Percentiles rank a stretch among this genome's conserved stretches.
Conservation (phyloP, 306 rosid genomes). For the Senna tora region DNA sequence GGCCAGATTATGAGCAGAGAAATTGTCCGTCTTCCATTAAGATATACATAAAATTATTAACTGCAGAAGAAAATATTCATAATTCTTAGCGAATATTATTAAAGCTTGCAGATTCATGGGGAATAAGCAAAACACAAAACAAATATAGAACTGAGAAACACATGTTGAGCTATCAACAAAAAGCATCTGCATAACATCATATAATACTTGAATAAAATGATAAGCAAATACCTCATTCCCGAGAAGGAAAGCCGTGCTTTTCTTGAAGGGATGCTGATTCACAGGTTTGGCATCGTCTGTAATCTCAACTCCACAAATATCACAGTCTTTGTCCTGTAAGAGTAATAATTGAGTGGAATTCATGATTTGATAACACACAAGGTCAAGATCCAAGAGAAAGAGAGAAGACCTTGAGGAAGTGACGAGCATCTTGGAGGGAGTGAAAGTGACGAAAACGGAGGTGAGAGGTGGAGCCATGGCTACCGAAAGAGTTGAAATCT, state of each 20-base stretch:
- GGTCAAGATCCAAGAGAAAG: neutral
- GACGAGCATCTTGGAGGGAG: conserved; percentile 75
- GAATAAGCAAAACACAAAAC: neutral
- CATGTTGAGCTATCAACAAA: neutral
- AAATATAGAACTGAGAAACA: neutral
- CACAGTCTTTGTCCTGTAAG: conserved; percentile 69
- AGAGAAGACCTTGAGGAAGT: conserved; percentile 59
- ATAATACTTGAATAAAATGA: neutral
- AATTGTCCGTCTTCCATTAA: neutral
- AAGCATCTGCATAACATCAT: neutral
- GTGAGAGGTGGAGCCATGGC: conserved; percentile 90
- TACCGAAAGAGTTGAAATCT: conserved; percentile 88
- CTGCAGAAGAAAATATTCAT: neutral
- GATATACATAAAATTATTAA: neutral
- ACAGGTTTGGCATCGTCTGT: conserved; percentile 73
- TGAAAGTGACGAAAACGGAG: conserved; percentile 87
- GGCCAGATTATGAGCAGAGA: conserved; percentile 9
- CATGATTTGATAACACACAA: neutral
- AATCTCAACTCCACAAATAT: conserved; percentile 94
- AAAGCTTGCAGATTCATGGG: neutral
- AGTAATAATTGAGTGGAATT: conserved; percentile 16
- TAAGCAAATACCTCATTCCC: conserved; percentile 72
- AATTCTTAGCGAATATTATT: neutral
- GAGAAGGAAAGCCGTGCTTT: conserved; percentile 83
- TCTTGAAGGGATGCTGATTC: conserved; percentile 81